A percentile compares a stretch with the other conserved stretches of the same genome.
These are phyloP conservation scores for Arctium minus DNA, from an alignment of 129 eudicot genomes.

Conservation along the genomic window DNA sequence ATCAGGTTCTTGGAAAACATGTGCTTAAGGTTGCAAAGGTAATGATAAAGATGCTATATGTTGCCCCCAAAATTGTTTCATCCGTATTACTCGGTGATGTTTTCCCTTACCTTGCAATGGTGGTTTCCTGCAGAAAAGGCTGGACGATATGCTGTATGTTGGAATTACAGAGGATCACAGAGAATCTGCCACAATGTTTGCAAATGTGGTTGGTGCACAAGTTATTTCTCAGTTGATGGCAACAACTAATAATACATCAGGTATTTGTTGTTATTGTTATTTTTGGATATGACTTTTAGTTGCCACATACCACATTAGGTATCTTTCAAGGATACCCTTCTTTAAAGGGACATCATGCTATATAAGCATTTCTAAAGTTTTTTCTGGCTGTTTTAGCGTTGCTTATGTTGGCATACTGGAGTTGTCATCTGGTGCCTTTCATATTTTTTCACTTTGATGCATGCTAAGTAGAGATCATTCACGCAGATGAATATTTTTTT, in stretches of 20 bases:
- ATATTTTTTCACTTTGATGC: too few species aligned
- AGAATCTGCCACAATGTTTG: slow-evolving; percentile 85
- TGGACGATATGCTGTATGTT: slow-evolving; percentile 92
- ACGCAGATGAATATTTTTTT: too few species aligned
- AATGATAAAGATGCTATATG: slow-evolving; percentile 11
- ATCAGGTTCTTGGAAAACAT: slow-evolving; percentile 67
- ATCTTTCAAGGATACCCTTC: neutral
- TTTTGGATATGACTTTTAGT: neutral
- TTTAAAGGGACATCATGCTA: neutral
- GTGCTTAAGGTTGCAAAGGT: slow-evolving; percentile 99
- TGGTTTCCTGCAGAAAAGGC: slow-evolving; percentile 84
- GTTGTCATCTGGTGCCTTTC: too few species aligned
- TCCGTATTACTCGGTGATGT: neutral
- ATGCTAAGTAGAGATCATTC: too few species aligned
- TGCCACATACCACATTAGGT: neutral
- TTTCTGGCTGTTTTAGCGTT: too few species aligned
- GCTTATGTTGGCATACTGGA: too few species aligned
- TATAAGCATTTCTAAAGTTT: too few species aligned
- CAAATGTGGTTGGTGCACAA: slow-evolving; percentile 89
- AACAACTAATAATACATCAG: slow-evolving; percentile 42
- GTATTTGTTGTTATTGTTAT: slow-evolving; percentile 30
- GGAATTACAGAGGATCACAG: slow-evolving; percentile 93
- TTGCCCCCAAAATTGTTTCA: neutral
- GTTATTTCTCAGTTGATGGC: slow-evolving; percentile 64
- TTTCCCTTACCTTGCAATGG: slow-evolving; percentile 15